Conservation (phyloP, 495 filamentous ascomycete genomes). For the Tuber microsphaerosporum region DNA sequence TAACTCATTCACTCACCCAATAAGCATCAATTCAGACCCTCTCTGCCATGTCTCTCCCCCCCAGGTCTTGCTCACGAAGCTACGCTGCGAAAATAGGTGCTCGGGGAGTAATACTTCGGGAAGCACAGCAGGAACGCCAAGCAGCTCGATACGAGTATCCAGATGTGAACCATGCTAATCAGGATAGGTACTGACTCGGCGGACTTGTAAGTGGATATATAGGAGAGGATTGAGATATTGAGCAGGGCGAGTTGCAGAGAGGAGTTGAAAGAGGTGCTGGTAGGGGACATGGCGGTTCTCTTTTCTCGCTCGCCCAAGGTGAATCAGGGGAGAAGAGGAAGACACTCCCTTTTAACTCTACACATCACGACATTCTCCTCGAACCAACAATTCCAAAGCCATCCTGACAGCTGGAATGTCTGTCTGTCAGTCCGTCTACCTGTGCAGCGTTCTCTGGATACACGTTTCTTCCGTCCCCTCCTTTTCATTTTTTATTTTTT, state of each 20-base stretch:
- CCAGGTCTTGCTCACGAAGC: not conserved
- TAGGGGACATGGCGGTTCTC: slow-evolving; percentile 20
- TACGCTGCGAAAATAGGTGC: slow-evolving; percentile 23
- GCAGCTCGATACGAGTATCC: slow-evolving; percentile 33
- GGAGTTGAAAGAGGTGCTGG: slow-evolving; percentile 16
- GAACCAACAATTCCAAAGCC: not conserved
- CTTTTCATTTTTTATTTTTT: not conserved
- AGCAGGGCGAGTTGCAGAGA: slow-evolving; percentile 28
- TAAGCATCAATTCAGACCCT: not conserved
- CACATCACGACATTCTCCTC: slow-evolving; percentile 4
- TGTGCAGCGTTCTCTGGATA: slow-evolving; percentile 3
- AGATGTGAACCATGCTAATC: slow-evolving; percentile 22
- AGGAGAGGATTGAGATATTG: slow-evolving; percentile 28
- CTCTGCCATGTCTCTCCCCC: not conserved
- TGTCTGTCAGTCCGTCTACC: not conserved
- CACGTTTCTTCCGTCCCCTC: not conserved
- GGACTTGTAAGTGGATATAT: slow-evolving; percentile 25
- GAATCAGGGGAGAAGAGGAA: not conserved
- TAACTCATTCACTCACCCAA: not conserved
- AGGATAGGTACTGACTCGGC: slow-evolving; percentile 22
- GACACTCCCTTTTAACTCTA: not conserved
- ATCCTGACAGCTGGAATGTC: not conserved
- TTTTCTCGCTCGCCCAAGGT: not conserved
- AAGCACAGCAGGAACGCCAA: slow-evolving; percentile 29
- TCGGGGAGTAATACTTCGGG: slow-evolving; percentile 33